Evolutionary conservation across 73 alveolate species (phyloP), one percentile per base, ranked within the genome.

Genomic region (Paramecium bursaria): DNA sequence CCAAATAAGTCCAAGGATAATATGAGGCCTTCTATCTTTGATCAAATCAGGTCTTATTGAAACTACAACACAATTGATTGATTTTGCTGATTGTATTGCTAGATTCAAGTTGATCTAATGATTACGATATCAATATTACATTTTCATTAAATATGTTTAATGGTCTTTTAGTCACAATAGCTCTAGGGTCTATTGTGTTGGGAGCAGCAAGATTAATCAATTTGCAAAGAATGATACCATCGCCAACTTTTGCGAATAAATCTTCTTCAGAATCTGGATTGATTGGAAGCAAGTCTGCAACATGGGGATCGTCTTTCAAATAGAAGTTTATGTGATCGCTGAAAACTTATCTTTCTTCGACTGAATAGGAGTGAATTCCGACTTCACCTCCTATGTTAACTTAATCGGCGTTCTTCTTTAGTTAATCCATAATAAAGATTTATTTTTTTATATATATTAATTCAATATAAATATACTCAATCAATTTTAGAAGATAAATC

Each of bases 1-100:
- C 99, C 99, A 96, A 52, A 96, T 76, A 2, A 94, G 53, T 15
- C 97, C 98, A 46, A 96, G 92, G 50, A 94, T 90, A 50, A 96
- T 74, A 53, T 93, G 95, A 22, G 88, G 89, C 73, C 92, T 86
- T 75, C 82, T 86, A 75, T 96, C 98, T 42, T 88, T 87, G 90
- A 96, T 87, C 2, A 93, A 79, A 54, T 96, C 95, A 26, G 94
- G 95, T 74, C 73, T 79, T 23, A 94, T 95, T 44, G 93, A 90
- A 50, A 94, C 93, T 33, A 91, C 88, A 27, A 88, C 90, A 79
- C 96, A 91, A 19, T 98, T 98, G 33, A 96, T 93, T 15, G 97
- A 88, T 87, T 94, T 94, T 50, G 96, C 94, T 31, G 99, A 97
- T 54, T 91, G 53, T 7, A 96, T 88, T 23, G 99, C 99, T 49